Base-by-base conservation (phyloP, 805 yeast genomes). In the Teunomyces stri region DNA sequence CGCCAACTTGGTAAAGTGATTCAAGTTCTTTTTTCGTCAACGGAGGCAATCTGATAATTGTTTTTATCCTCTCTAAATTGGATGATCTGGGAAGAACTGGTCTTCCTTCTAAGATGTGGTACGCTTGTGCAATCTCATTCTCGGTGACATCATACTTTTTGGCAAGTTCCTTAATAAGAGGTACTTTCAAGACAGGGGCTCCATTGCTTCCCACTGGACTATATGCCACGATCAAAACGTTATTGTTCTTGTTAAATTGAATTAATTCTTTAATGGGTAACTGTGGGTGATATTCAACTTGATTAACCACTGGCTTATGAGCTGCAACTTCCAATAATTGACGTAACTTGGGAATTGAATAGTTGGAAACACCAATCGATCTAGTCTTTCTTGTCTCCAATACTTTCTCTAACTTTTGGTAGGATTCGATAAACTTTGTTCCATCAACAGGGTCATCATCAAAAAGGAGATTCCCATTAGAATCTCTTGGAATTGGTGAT, bases 11-110 rank as follows among this genome's bases (percentile, higher is more conserved):
- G 55, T 52, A 63, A 79, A 52, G 62, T 59, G 47, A 44, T 0
- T 47, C 48, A 28, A 76, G 51, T 9, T 77, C 81, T 7, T 66
- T 69, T 22, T 60, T 48, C 2, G 73, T 58, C 35, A 77, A 54
- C 2, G 61, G 58, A 4, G 78, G 74, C 30, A 62, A 55, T 36
- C 59, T 50, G 15, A 64, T 59, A n/a, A 67, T 72, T 10, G 57
- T 55, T 50, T 64, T 69, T 44, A 88, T 78, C 61, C 96, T 80
- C 20, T 75, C 76, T n/a, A 78, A 70, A 44, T 85, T 87, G 12
- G 82, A 73, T 0, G 96, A 84, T 68, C 91, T 80, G 39, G 94
- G 89, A 41, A 87, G 65, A 1, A 78, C 82, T 7, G 75, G 71
- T 46, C 85, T 74, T 2, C 87, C 90, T 35, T 80, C 73, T 50